Percentiles rank a stretch among this genome's conserved stretches.
These are phyloP conservation scores for Psidium guajava DNA, from an alignment of 345 rosid genomes.

Conservation along the genomic window DNA sequence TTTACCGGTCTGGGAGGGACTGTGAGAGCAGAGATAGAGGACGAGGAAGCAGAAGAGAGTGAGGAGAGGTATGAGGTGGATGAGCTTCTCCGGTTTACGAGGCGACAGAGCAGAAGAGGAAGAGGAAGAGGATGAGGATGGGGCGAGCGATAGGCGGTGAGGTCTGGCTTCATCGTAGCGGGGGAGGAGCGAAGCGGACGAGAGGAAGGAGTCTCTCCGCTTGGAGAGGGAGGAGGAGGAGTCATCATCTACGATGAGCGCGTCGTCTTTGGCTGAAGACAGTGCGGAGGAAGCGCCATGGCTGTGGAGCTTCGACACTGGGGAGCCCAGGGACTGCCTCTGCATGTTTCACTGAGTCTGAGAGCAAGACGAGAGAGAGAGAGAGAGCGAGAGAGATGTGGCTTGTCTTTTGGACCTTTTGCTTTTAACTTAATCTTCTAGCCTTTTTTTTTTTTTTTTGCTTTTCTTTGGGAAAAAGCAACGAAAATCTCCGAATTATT, in stretches of 20 bases:
- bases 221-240: constrained; percentile 1
- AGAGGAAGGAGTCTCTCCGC: constrained; percentile 4
- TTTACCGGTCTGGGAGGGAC: constrained; percentile 65
- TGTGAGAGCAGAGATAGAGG: constrained; percentile 75
- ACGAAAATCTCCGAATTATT: too few species aligned
- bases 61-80: constrained; percentile 85
- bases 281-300: constrained; percentile 33
- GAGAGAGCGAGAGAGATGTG: not conserved
- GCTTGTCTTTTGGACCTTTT: not conserved
- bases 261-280: constrained; percentile 16
- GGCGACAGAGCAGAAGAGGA: constrained; percentile 17
- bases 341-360: constrained; percentile 42
- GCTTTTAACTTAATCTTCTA: too few species aligned
- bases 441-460: too few species aligned
- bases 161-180: constrained; percentile 38
- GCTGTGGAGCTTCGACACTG: constrained; percentile 53
- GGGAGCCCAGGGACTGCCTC: constrained; percentile 81
- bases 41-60: constrained; percentile 69
- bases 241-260: constrained; percentile 12
- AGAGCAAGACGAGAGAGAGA: constrained; percentile 2
- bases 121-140: constrained; percentile 7
- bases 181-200: constrained; percentile 10
- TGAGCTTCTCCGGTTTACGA: constrained; percentile 41
- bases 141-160: constrained; percentile 34
- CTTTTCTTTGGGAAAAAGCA: too few species aligned